A percentile compares a stretch with the other conserved stretches of the same genome.
Conservation (phyloP, 768 basidiomycete species). For the Auricularia heimuer region DNA sequence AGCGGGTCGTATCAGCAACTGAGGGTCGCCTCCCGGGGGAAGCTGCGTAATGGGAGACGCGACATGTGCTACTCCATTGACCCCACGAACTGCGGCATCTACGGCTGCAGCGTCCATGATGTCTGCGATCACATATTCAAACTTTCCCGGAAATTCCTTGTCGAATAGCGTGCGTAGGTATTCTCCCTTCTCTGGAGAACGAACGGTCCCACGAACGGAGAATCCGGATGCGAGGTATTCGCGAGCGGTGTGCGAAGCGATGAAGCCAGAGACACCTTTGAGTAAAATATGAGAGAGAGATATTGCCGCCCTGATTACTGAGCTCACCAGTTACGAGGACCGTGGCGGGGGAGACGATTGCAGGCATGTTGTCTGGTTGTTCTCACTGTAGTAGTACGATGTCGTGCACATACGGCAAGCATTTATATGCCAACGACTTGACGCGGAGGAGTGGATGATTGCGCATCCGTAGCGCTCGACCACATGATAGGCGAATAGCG, state of each 20-base stretch:
- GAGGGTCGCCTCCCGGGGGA: background rate
- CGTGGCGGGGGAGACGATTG: too few relatives aligned
- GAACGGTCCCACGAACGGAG: constrained; percentile 28
- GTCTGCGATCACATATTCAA: constrained; percentile 28
- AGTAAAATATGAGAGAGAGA: too few relatives aligned
- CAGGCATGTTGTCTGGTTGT: too few relatives aligned
- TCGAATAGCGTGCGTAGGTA: constrained; percentile 17
- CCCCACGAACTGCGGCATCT: background rate
- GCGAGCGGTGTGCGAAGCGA: constrained; percentile 13
- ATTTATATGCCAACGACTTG: too few relatives aligned
- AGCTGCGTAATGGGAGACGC: background rate
- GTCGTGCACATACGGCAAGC: too few relatives aligned
- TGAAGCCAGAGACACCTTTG: constrained; percentile 11
- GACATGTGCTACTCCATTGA: background rate
- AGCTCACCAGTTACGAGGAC: too few relatives aligned
- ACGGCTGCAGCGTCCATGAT: constrained; percentile 17
- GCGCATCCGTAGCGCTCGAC: too few relatives aligned
- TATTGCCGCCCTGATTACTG: too few relatives aligned
- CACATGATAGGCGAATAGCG: too few relatives aligned
- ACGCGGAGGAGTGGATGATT: too few relatives aligned
- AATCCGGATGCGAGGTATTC: constrained; percentile 17
- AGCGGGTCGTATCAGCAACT: constrained; percentile 26
- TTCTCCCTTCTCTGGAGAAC: constrained; percentile 24
- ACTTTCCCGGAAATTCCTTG: constrained; percentile 9
- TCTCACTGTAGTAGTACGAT: too few relatives aligned